Percentiles rank a stretch among this genome's conserved stretches.
These are phyloP conservation scores for Pseudocercospora macadamiae DNA, from an alignment of 2,329 filamentous ascomycete genomes.

Conservation along the genomic window DNA sequence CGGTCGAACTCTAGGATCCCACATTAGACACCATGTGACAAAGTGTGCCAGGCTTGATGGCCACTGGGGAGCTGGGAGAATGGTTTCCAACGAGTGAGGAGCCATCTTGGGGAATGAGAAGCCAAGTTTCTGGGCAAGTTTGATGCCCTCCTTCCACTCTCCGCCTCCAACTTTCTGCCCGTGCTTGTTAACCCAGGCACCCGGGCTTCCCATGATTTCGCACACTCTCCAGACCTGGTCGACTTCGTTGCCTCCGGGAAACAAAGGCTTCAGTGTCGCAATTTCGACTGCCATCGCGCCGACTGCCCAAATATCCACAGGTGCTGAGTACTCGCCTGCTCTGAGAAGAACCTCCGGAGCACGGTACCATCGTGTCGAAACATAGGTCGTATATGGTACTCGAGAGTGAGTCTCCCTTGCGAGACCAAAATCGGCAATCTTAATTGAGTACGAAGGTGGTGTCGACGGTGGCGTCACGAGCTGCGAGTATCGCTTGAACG, in stretches of 20 bases:
- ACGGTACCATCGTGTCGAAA: constrained; percentile 93
- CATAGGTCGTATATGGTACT: constrained; percentile 95
- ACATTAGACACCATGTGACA: constrained; percentile 98
- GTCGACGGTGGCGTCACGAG: constrained; percentile 94
- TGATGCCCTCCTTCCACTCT: constrained; percentile 94
- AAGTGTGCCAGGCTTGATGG: constrained; percentile 84
- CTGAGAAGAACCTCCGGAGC: constrained; percentile 92
- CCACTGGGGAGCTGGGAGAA: constrained; percentile 89
- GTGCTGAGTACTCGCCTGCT: constrained; percentile 94
- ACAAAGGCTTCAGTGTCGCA: constrained; percentile 92
- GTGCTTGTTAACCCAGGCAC: constrained; percentile 95
- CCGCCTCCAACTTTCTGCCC: constrained; percentile 86
- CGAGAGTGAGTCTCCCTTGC: constrained; percentile 98
- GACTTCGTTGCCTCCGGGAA: constrained; percentile 96
- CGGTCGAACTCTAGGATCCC: constrained; percentile 90
- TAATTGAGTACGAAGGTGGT: constrained; percentile 90
- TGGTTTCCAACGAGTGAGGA: constrained; percentile 92
- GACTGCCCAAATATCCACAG: constrained; percentile 97
- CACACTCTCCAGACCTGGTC: constrained; percentile 99
- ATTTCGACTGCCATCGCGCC: constrained; percentile 99
- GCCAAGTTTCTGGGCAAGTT: constrained; percentile 90
- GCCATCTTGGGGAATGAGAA: constrained; percentile 99
- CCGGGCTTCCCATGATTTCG: constrained; percentile 98
- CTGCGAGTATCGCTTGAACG: constrained; percentile 90
- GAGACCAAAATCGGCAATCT: constrained; percentile 97